phyloP scores from a whole-genome alignment of 1,284 basidiomycete genomes.

The Volvariella surrecta region DNA sequence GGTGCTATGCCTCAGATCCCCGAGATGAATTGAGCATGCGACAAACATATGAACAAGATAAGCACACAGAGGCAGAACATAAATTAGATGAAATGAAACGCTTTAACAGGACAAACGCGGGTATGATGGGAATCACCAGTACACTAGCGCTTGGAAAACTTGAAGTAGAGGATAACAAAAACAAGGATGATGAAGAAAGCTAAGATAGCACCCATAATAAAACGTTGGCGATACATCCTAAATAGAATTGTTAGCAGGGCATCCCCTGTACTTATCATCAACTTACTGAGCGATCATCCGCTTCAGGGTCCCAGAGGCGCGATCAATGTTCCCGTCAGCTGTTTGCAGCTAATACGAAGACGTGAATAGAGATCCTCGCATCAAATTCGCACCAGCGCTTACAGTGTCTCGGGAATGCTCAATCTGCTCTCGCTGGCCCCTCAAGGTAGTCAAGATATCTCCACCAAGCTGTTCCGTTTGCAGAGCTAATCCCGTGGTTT shows the following conservation, averaged over 20 bases:
- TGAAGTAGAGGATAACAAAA: constrained; percentile 34
- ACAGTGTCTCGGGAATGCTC: constrained; percentile 86
- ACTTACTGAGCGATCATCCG: constrained; percentile 38
- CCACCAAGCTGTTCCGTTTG: constrained; percentile 92
- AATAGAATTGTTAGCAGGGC: not conserved
- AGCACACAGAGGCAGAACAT: too few species aligned
- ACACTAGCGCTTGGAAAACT: constrained; percentile 17
- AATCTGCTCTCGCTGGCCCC: constrained; percentile 88
- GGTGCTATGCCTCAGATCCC: too few species aligned
- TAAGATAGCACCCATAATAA: constrained; percentile 27
- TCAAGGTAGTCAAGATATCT: constrained; percentile 78
- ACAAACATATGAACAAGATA: too few species aligned
- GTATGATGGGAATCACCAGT: too few species aligned
- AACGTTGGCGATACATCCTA: constrained; percentile 35
- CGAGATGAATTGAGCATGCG: too few species aligned
- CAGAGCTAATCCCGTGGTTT: constrained; percentile 83
- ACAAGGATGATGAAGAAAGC: constrained; percentile 31
- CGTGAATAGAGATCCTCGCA: not conserved
- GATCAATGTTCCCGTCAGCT: constrained; percentile 33
- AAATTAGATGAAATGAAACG: too few species aligned
- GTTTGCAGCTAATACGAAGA: constrained; percentile 9
- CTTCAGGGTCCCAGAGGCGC: constrained; percentile 34
- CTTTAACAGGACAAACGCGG: too few species aligned
- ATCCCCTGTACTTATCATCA: not conserved
- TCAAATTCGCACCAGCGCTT: constrained; percentile 21